phyloP scores from a whole-genome alignment of 2,329 filamentous ascomycete genomes.

The Apiospora marii region DNA sequence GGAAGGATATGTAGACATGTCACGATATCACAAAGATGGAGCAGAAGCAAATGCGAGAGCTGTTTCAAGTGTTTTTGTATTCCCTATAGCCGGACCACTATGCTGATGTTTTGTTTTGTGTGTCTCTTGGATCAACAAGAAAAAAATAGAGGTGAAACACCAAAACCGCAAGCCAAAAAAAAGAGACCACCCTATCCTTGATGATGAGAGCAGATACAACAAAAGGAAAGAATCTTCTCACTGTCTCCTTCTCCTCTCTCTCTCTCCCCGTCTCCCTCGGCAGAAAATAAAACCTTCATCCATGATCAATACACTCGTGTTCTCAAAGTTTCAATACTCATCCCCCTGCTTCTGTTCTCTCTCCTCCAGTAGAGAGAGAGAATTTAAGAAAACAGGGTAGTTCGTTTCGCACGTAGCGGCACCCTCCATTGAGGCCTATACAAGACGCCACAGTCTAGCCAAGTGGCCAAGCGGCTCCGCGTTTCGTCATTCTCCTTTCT shows the following conservation, averaged over 20 bases:
- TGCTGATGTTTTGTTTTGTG: constrained; percentile 13
- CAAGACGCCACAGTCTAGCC: constrained; percentile 13
- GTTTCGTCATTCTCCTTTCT: not conserved
- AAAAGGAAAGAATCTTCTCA: constrained; percentile 3
- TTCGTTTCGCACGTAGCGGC: constrained; percentile 7
- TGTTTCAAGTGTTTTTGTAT: constrained; percentile 6
- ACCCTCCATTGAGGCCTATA: not conserved
- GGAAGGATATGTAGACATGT: not conserved
- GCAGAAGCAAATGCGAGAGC: not conserved
- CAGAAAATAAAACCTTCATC: constrained; percentile 6
- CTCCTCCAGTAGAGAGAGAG: not conserved
- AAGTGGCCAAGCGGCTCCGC: constrained; percentile 13
- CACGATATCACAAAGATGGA: not conserved
- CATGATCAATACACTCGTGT: constrained; percentile 22
- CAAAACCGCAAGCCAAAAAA: constrained; percentile 16
- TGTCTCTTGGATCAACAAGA: constrained; percentile 19
- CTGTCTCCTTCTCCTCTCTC: not conserved
- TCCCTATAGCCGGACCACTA: constrained; percentile 19
- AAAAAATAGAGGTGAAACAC: not conserved
- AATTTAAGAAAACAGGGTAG: constrained; percentile 1
- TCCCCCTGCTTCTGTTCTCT: constrained; percentile 2
- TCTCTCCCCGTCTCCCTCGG: not conserved
- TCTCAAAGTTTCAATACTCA: constrained; percentile 8
- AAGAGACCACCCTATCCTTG: constrained; percentile 5
- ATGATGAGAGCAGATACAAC: constrained; percentile 18